Base-by-base conservation (phyloP, 2,329 filamentous ascomycete genomes). In the Venturia nashicola region DNA sequence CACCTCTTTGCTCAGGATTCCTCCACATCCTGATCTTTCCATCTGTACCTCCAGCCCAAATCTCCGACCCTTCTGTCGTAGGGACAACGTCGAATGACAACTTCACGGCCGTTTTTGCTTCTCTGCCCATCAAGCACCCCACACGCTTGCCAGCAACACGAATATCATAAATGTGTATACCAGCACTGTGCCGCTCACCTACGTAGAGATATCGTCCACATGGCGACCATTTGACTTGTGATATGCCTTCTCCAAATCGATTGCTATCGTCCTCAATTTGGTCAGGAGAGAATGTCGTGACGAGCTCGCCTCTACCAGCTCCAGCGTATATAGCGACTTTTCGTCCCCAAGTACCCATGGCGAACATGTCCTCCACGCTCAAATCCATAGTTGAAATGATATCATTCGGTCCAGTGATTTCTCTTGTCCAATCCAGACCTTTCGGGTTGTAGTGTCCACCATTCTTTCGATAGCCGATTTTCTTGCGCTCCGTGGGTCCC, bases 31-130 rank as follows among this genome's bases (percentile, higher is more conserved):
- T 75, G 63, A 83, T 75, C 20, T 68, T 68, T 0, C 85, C 84
- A 74, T 87, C 84, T 0, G 72, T 77, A 0, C 83, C 83, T 11
- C 85, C 85, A 57, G 75, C 78, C 83, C 83, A 86, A 23, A 87
- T 72, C 68, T 86, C 82, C 68, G 80, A 76, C 9, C 75, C 73
- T 1, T 23, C 72, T 57, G 61, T 72, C 59, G 66, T 71, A 51
- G 66, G 69, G 66, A 76, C 74, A 5, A 86, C 68, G 70, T 86
- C 82, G 36, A 85, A 76, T 2, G 79, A 79, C 65, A 86, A 70
- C n/a, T 79, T 77, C 72, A 86, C 83, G 60, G 81, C 81, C 1
- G 82, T 83, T 8, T 72, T 43, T 7, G 77, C 78, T 4, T 71
- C 70, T 5, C 79, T 65, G 0, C 77, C 77, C 0, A 61, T 67